Base-by-base conservation (phyloP, 2,329 filamentous ascomycete genomes). In the Ceratocystis eucalypticola region DNA sequence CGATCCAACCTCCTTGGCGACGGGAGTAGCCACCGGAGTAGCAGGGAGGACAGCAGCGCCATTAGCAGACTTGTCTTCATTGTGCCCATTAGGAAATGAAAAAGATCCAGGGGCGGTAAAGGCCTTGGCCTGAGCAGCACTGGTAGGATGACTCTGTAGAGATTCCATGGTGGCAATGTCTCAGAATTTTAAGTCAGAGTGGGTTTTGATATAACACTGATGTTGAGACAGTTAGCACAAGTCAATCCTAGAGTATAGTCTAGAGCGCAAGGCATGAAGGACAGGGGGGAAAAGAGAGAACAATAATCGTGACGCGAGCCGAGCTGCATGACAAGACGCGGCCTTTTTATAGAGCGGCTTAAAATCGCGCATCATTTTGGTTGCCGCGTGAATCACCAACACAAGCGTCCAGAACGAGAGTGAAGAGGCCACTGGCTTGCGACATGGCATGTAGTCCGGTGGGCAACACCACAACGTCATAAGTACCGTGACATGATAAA, bases 31-130 rank as follows among this genome's bases (percentile, higher is more conserved):
- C 78, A 88, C 92, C 73, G 93, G 93, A 77, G 94, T 96, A 70
- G 83, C 83, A 80, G 90, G 90, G 80, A 87, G 89, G 81, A 94
- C 88, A 82, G 87, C 90, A 77, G 84, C 87, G 79, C 85, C 88
- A 75, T 83, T 84, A 69, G 79, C 77, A 55, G 82, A 6, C 77
- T 65, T 63, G 17, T 69, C 69, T 68, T 90, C 93, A 72, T 86
- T 86, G 72, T 87, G 86, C 69, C 87, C 90, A 74, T 89, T 88
- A 65, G 93, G 92, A 77, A 95, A 97, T 69, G 92, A 96, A 71
- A 97, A 82, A 72, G 91, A 96, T 70, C 90, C 89, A 66, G 92
- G 89, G 68, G 91, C 91, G 73, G 92, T 96, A 78, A 97, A 96
- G 75, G 89, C 91, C 82, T 94, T 94, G 70, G 94, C 94, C 84